A percentile compares a stretch with the other conserved stretches of the same genome.
phyloP scores from a whole-genome alignment of 352 stramenopile genomes.

The Pythium diclinum region DNA sequence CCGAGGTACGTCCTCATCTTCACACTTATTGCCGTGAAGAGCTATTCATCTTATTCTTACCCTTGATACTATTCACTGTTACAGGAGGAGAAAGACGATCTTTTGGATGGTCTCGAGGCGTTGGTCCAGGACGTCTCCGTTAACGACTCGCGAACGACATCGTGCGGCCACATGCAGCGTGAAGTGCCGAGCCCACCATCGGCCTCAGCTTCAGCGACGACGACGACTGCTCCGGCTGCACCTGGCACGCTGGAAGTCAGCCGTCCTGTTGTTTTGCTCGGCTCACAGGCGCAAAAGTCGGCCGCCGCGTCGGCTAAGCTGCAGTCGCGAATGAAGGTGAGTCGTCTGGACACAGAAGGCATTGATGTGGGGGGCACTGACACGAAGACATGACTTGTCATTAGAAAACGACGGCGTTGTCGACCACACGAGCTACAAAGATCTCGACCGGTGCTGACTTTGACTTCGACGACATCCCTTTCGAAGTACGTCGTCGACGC shows the following conservation, averaged over 20 bases:
- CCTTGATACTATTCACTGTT: neutral
- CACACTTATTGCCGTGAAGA: neutral
- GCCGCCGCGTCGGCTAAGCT: conserved; percentile 41
- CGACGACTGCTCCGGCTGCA: conserved; percentile 20
- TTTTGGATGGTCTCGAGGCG: conserved; percentile 72
- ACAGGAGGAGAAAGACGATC: conserved; percentile 34
- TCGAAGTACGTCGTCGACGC: conserved; percentile 46
- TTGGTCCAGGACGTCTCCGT: conserved; percentile 72
- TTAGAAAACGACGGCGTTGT: conserved; percentile 38
- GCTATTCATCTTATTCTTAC: neutral
- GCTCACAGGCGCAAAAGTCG: conserved; percentile 51
- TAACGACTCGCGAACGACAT: conserved; percentile 32
- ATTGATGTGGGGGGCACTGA: neutral
- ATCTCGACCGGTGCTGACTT: conserved; percentile 73
- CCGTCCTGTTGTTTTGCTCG: conserved; percentile 70
- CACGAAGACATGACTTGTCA: neutral
- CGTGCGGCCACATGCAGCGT: conserved; percentile 55
- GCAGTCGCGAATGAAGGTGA: conserved; percentile 63
- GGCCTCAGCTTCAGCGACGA: neutral
- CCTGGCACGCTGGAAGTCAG: conserved; percentile 48
- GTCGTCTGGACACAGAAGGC: neutral
- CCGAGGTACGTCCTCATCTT: conserved; percentile 29
- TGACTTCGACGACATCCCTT: conserved; percentile 88
- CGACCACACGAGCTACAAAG: conserved; percentile 54
- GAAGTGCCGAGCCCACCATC: conserved; percentile 13